Conservation (phyloP, 495 filamentous ascomycete species). For the Neurospora sp. region DNA sequence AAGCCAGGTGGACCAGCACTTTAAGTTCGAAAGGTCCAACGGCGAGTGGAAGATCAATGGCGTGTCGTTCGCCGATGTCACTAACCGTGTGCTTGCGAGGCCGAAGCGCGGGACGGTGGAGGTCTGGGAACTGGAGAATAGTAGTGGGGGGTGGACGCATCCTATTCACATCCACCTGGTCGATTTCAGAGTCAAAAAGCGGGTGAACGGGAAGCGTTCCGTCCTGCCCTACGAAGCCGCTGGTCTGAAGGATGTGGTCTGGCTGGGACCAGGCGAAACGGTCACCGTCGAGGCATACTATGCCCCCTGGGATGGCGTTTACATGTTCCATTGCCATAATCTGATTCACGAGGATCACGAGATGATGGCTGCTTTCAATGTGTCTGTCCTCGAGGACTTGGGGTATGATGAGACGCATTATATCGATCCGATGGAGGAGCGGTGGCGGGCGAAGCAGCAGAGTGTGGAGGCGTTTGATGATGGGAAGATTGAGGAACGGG, state of each 20-base stretch:
- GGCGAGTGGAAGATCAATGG: conserved; percentile 43
- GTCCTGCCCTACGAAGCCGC: conserved; percentile 13
- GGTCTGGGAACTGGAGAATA: conserved; percentile 42
- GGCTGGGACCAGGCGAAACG: conserved; percentile 36
- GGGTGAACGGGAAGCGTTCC: conserved; percentile 21
- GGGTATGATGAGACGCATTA: conserved; percentile 39
- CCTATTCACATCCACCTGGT: conserved; percentile 52
- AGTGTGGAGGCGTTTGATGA: background rate
- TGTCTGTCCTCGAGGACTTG: conserved; percentile 34
- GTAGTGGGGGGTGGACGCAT: conserved; percentile 37
- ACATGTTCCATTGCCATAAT: conserved; percentile 51
- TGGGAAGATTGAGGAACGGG: background rate
- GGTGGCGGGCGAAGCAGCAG: conserved; percentile 16
- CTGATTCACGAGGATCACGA: conserved; percentile 50
- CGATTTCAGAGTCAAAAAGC: conserved; percentile 42
- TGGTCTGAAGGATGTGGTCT: conserved; percentile 23
- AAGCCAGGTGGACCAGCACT: conserved; percentile 26
- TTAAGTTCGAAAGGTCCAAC: conserved; percentile 34
- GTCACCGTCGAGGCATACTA: conserved; percentile 40
- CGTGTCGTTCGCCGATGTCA: conserved; percentile 37
- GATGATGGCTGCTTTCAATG: conserved; percentile 54
- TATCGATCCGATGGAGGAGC: conserved; percentile 22
- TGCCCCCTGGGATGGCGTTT: conserved; percentile 43
- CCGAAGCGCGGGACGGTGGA: conserved; percentile 37
- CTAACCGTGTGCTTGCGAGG: conserved; percentile 41